Percentiles rank a stretch among this genome's conserved stretches.
Evolutionary conservation across 305 asterid species (phyloP).

Genomic region (Fraxinus paxiana): DNA sequence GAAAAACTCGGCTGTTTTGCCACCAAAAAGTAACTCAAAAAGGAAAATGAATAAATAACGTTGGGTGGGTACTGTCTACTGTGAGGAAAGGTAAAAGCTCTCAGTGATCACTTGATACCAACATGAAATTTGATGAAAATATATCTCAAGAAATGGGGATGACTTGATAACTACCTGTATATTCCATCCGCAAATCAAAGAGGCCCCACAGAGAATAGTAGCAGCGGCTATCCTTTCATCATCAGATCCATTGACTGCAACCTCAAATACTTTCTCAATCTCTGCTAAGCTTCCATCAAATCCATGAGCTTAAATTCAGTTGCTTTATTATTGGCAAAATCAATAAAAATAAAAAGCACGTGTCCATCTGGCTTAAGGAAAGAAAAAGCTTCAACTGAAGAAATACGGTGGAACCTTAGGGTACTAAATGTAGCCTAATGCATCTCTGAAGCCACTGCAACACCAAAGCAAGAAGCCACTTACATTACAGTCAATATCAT

Average conservation of each 20-base stretch:
- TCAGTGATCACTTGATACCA: background rate
- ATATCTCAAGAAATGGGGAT: background rate
- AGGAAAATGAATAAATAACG: background rate
- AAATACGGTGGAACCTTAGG: background rate
- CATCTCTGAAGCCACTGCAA: conserved; percentile 5
- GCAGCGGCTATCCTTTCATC: conserved; percentile 87
- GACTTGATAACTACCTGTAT: conserved; percentile 57
- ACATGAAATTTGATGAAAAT: background rate
- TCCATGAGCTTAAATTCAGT: conserved; percentile 84
- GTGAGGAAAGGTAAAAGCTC: background rate
- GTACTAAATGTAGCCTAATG: background rate
- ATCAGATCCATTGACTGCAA: conserved; percentile 66
- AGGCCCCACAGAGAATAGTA: conserved; percentile 85
- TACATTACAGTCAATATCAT: background rate
- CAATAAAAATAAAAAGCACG: conserved; percentile 19
- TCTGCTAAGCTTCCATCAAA: conserved; percentile 95
- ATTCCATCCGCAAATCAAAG: conserved; percentile 79
- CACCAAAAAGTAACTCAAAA: background rate
- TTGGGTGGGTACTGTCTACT: background rate
- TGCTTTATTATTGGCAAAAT: conserved; percentile 49
- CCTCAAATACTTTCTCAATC: conserved; percentile 79
- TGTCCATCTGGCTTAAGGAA: conserved; percentile 24
- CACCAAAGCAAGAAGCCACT: background rate
- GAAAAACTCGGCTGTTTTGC: conserved; percentile 2
- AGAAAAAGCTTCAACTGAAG: conserved; percentile 27